Base-by-base conservation (phyloP, 192 early-diverging fungal species). In the Coemansia aciculifera region DNA sequence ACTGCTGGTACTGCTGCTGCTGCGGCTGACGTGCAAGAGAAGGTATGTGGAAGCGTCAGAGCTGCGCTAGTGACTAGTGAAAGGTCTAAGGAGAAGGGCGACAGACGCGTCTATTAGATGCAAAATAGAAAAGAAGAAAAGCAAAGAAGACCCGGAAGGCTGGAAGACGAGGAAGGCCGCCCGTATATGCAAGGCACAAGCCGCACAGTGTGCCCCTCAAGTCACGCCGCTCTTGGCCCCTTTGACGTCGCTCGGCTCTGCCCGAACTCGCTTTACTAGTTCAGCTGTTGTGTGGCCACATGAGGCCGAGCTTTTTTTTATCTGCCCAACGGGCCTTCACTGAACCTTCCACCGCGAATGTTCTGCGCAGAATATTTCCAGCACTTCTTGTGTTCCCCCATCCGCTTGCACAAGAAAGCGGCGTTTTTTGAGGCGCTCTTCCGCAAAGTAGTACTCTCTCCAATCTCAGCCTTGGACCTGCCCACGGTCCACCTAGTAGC, bases 311-410 rank as follows among this genome's bases (percentile, higher is more conserved):
- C 46, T 21, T 23, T 44, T 44, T 24, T 24, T 51, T 21, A 9
- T 24, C 40, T 17, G 66, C 66, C 66, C 66, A 68, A 68, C 66
- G 15, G 34, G 34, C 56, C 34, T 37, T 57, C 57, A 12, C 21
- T 69, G 78, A 73, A 81, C 40, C 34, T 81, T 81, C 78, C 23
- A 36, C 43, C 42, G 9, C 64, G 78, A 81, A 81, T 63, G 56
- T 81, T 81, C 78, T 63, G 2, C 43, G 42, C 15, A 65, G 77
- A 79, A 79, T 40, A 71, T 60, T 78, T 64, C 27, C 31, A 2
- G 29, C 24, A 1, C 29, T 56, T 1, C 15, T 34, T 56, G 54
- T 56, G 15, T 34, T 12, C 54, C 39, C 54, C 29, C 54, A 56
- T 29, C 51, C 51, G 51, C 24, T 52, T 52, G 10, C 31, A 17